These are phyloP conservation scores for Kokia cookei DNA, from an alignment of 441 rosid species.

Conservation along the genomic window DNA sequence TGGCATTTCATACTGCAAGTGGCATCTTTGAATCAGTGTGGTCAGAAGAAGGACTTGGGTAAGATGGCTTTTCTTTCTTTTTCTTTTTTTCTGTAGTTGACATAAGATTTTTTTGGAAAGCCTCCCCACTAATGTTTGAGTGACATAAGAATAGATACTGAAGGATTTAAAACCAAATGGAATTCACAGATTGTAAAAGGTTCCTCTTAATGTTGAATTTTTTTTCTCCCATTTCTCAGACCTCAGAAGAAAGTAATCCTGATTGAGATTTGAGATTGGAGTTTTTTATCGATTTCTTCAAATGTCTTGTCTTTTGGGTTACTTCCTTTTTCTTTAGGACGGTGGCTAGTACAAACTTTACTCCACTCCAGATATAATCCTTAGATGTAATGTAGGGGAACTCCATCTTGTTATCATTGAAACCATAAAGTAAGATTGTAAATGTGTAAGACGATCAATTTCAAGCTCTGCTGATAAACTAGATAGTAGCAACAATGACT, in stretches of 20 bases:
- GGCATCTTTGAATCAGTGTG: constrained; percentile 79
- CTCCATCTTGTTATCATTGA: neutral
- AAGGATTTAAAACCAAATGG: neutral
- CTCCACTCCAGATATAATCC: neutral
- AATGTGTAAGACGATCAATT: neutral
- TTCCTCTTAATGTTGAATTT: neutral
- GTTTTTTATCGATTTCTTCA: neutral
- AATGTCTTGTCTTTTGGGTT: neutral
- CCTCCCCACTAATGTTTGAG: neutral
- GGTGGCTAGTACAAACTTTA: neutral
- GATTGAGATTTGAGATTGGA: neutral
- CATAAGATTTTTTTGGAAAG: neutral
- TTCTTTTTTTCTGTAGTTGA: neutral
- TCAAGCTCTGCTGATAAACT: neutral
- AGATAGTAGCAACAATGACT: neutral
- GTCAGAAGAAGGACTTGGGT: constrained; percentile 89
- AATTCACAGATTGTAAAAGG: neutral
- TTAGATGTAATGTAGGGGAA: neutral
- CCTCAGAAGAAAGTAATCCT: neutral
- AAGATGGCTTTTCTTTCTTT: constrained; percentile 16
- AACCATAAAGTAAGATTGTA: neutral
- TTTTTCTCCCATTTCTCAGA: neutral
- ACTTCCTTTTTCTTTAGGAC: neutral
- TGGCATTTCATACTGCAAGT: constrained; percentile 76
- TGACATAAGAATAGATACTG: neutral